Conservation (phyloP, 2,329 filamentous ascomycete genomes). For the Alternaria ethzedia region DNA sequence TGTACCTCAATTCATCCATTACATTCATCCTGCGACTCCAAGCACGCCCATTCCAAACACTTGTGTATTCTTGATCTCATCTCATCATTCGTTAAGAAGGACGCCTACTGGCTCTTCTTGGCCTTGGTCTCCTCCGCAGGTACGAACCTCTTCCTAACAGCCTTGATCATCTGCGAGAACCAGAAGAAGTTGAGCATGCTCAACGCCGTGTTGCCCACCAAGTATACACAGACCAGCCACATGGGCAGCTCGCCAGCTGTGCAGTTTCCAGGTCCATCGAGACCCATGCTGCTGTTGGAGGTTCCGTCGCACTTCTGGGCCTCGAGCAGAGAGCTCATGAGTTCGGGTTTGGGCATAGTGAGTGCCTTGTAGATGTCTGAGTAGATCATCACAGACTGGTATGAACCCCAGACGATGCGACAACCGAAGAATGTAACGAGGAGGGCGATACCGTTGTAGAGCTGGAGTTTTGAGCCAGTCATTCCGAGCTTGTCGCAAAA, state of each 20-base stretch:
- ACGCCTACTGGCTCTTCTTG: conserved; percentile 30
- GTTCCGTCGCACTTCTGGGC: conserved; percentile 57
- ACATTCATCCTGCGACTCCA: not conserved
- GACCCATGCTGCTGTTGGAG: conserved; percentile 33
- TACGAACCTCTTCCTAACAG: conserved; percentile 78
- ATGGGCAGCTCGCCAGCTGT: conserved; percentile 59
- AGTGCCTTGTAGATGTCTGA: conserved; percentile 66
- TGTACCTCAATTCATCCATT: not conserved
- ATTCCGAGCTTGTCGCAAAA: conserved; percentile 84
- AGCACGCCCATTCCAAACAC: not conserved
- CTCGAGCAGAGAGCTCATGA: conserved; percentile 25
- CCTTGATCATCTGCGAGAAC: conserved; percentile 84
- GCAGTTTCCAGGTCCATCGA: conserved; percentile 26
- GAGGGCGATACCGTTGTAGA: conserved; percentile 77
- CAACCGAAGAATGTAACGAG: conserved; percentile 76
- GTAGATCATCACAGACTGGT: conserved; percentile 69
- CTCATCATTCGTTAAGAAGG: not conserved
- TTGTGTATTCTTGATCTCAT: not conserved
- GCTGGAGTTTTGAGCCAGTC: conserved; percentile 75
- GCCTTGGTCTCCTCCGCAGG: conserved; percentile 28
- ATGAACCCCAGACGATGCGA: conserved; percentile 78
- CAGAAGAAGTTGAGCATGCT: conserved; percentile 81
- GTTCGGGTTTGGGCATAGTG: conserved; percentile 23
- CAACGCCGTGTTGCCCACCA: conserved; percentile 73
- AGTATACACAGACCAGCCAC: conserved; percentile 73